These are phyloP conservation scores for Sarocladiaceae sp. DNA, from an alignment of 2,329 filamentous ascomycete species.

Conservation along the genomic window DNA sequence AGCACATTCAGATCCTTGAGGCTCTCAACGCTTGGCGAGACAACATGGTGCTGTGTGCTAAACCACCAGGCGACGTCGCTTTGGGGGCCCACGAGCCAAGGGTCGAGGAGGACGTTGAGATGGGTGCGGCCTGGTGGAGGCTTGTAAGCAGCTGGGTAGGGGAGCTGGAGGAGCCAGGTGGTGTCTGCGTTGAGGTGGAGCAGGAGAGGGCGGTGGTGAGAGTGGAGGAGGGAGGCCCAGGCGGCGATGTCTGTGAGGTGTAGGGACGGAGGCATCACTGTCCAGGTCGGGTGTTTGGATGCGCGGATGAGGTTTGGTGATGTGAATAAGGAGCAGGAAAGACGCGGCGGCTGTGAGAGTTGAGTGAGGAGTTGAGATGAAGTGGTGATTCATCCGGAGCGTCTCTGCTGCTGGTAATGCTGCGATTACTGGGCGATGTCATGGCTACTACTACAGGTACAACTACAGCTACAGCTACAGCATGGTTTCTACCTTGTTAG, in stretches of 20 bases:
- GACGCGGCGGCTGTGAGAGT: too few species aligned
- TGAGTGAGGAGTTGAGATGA: neutral
- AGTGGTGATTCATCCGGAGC: neutral
- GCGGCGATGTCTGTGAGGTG: constrained; percentile 13
- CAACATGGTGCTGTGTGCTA: constrained; percentile 57
- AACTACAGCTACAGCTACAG: neutral
- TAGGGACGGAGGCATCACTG: neutral
- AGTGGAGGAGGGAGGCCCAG: constrained; percentile 17
- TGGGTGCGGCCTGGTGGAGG: constrained; percentile 40
- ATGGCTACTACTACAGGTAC: neutral
- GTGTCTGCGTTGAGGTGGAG: constrained; percentile 63
- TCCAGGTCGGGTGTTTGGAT: neutral
- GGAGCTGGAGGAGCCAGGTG: constrained; percentile 60
- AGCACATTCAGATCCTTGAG: constrained; percentile 49
- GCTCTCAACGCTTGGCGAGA: constrained; percentile 44
- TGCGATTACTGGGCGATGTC: neutral
- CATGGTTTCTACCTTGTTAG: too few species aligned
- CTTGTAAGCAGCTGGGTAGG: constrained; percentile 39
- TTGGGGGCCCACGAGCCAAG: constrained; percentile 58
- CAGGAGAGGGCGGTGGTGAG: constrained; percentile 34
- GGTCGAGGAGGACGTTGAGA: constrained; percentile 61
- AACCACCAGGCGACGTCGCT: constrained; percentile 60
- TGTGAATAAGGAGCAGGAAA: neutral
- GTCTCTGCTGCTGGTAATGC: neutral
- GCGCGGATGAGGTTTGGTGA: neutral